Evolutionary conservation across 2,329 filamentous ascomycete species (phyloP).

Genomic region (Trichoderma arundinaceum): DNA sequence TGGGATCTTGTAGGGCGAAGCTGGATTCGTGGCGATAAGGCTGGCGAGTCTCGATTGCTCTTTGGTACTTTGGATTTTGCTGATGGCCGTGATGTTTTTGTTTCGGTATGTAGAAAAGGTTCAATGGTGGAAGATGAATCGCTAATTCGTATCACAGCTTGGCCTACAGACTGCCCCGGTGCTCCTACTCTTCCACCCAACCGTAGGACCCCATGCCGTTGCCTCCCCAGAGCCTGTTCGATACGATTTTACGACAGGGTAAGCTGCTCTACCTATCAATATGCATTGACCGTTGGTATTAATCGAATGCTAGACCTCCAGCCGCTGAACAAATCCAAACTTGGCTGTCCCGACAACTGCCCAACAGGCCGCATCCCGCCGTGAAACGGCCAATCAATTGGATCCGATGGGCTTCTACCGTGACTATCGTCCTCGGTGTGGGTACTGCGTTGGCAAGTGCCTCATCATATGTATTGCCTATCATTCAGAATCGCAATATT

Average conservation of each 20-base stretch:
- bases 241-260: slow-evolving; percentile 87
- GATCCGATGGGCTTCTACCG: slow-evolving; percentile 70
- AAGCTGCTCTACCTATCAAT: slow-evolving; percentile 42
- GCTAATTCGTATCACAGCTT: slow-evolving; percentile 61
- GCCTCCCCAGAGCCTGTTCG: slow-evolving; percentile 70
- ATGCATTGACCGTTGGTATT: slow-evolving; percentile 2
- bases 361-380: slow-evolving; percentile 77
- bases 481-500: slow-evolving; percentile 87
- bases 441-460: slow-evolving; percentile 72
- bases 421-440: slow-evolving; percentile 71
- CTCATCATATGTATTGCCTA: slow-evolving; percentile 77
- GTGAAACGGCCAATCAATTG: slow-evolving; percentile 89
- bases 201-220: slow-evolving; percentile 78
- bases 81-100: slow-evolving; percentile 82
- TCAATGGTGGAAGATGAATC: background rate
- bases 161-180: slow-evolving; percentile 94
- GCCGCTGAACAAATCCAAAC: slow-evolving; percentile 77
- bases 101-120: slow-evolving; percentile 67
- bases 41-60: slow-evolving; percentile 72
- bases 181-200: slow-evolving; percentile 85
- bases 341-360: slow-evolving; percentile 80
- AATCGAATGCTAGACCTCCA: slow-evolving; percentile 60
- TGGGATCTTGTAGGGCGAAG: slow-evolving; percentile 86
- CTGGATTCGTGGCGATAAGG: slow-evolving; percentile 85
- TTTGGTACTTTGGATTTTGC: slow-evolving; percentile 88